Evolutionary conservation across 2,329 filamentous ascomycete genomes (phyloP), one percentile per base, ranked within the genome.

Genomic region (Nannizziopsis barbatae): DNA sequence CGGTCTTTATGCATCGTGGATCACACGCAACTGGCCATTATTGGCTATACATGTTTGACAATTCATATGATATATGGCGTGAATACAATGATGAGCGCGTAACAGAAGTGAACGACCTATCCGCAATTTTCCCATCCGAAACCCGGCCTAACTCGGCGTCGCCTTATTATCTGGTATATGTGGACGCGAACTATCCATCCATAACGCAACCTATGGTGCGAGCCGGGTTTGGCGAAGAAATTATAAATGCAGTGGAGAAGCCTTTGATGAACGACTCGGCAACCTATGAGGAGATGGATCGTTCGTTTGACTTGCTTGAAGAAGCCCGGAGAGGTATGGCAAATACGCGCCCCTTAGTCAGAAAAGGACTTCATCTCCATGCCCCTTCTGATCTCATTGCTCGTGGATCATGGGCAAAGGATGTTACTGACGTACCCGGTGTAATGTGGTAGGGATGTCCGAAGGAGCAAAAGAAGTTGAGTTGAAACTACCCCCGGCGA

Each of bases 31-130:
- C 82, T 40, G 92, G 92, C 0, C 92, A 98, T 65, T 98, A 96
- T 68, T 95, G 87, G 83, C 87, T 95, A 39, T 95, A 89, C 76
- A 93, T 98, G 54, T 85, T 81, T 60, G 92, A 96, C 68, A 94
- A 94, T 64, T 77, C 82, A 55, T 77, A 79, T 41, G 70, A 80
- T 32, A 72, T 89, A 15, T 98, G 92, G 89, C 82, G 88, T 50
- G 87, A 86, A 60, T 98, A 95, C 72, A 98, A 98, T 62, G 92
- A 98, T 60, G 83, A 83, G 47, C 75, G 75, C 12, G 88, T 98
- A 18, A 81, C 78, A 2, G 79, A 85, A 54, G 75, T 80, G 20
- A 70, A 72, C 11, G 76, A 85, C 57, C 72, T 76, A 6, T 72
- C 73, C 12, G 77, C 83, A 43, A 85, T 95, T 36, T 81, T 92